Base-by-base conservation (phyloP, 2,329 filamentous ascomycete species). In the Microcyclosporella mali region DNA sequence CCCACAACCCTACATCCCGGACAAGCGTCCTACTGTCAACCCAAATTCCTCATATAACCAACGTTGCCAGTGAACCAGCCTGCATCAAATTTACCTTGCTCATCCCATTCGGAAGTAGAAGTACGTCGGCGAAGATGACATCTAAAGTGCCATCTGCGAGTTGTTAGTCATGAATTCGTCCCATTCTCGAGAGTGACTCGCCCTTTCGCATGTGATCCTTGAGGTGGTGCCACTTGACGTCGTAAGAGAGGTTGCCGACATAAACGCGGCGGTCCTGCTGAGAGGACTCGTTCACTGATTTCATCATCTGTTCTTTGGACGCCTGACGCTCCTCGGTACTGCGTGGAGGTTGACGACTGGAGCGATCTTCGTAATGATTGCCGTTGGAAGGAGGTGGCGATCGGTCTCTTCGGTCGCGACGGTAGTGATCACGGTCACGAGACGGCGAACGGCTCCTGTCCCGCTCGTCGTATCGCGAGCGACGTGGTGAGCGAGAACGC, bases 171-270 rank as follows among this genome's bases (percentile, higher is more conserved):
- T 15, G 9, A 17, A 17, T 40, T 12, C n/a, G 11, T 27, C n/a
- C 16, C 11, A 14, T n/a, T 15, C 9, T 34, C 15, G 33, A 31
- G 18, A 19, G 17, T 55, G 36, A 56, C 84, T 75, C 76, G 97
- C 92, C 90, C 81, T 95, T 88, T 79, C 92, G 85, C 92, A 98
- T 98, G 67, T 97, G 97, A 74, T 98, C 92, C 76, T 98, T 98
- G 52, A 98, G 81, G 64, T 97, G 92, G 75, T 97, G 90, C 92
- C 92, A 98, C 76, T 98, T 98, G 68, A 98, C 92, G 76, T 98
- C 92, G 75, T 98, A 98, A 37, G 89, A 92, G 59, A 98, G 78
- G 67, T 98, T 98, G 70, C 92, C 92, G 66, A 98, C 92, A 68
- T 98, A 98, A 79, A 98, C 92, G 56, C 92, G 89, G 64, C 92